Conservation (phyloP, 2,329 filamentous ascomycete species). For the Fusarium pseudoanthophilum region DNA sequence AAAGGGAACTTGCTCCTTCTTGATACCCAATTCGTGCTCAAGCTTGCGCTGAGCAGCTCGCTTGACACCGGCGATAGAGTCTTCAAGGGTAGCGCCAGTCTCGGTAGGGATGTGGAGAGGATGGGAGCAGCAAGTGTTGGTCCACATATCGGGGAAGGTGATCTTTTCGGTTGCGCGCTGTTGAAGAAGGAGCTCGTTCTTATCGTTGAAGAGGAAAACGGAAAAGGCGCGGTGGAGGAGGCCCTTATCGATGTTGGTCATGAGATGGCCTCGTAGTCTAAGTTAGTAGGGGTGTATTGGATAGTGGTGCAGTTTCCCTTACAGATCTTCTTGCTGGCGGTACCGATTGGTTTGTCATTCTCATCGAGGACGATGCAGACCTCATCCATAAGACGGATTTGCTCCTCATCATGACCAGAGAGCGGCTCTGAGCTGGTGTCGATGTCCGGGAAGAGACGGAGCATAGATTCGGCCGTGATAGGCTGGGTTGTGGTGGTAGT, state of each 20-base stretch:
- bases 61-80: slow-evolving; percentile 87
- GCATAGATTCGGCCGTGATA: slow-evolving; percentile 87
- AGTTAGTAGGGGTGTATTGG: slow-evolving; percentile 25
- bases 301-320: slow-evolving; percentile 51
- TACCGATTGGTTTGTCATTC: slow-evolving; percentile 91
- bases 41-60: slow-evolving; percentile 93
- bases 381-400: slow-evolving; percentile 98
- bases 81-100: slow-evolving; percentile 83
- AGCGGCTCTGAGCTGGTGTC: slow-evolving; percentile 78
- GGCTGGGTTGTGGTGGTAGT: slow-evolving; percentile 60
- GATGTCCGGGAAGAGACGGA: slow-evolving; percentile 88
- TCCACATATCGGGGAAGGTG: slow-evolving; percentile 99
- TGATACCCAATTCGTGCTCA: slow-evolving; percentile 94
- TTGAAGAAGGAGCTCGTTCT: slow-evolving; percentile 92
- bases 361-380: slow-evolving; percentile 97
- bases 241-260: slow-evolving; percentile 98
- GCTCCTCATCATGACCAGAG: slow-evolving; percentile 94
- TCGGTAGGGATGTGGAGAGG: slow-evolving; percentile 91
- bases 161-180: slow-evolving; percentile 97
- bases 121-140: slow-evolving; percentile 99
- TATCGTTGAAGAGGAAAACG: slow-evolving; percentile 94
- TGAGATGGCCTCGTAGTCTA: slow-evolving; percentile 79
- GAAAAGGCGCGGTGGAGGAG: slow-evolving; percentile 97
- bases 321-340: slow-evolving; percentile 98
- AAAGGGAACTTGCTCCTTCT: slow-evolving; percentile 85